Base-by-base conservation (phyloP, 768 basidiomycete genomes). In the Clitopilus passeckerianus region DNA sequence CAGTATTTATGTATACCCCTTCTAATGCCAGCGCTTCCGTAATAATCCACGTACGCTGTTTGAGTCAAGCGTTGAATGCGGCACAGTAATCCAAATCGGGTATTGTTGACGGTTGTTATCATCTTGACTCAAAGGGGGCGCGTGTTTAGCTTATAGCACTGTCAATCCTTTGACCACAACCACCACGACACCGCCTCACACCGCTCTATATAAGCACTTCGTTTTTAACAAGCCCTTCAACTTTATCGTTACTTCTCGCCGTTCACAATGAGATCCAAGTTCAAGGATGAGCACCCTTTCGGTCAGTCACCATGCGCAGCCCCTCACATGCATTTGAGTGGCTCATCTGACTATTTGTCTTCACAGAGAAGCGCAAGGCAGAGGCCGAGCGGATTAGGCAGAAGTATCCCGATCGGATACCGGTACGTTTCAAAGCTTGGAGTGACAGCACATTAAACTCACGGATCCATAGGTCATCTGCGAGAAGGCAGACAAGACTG, bases 221-320 rank as follows among this genome's bases (percentile, higher is more conserved):
- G 57, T 30, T 54, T 33, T 57, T 52, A 27, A 7, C 27, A 18
- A 57, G 35, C 54, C 43, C 43, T 56, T 54, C 34, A 55, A 57
- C 53, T 33, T 37, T 59, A 43, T 46, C 60, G 34, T 63, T 8
- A 20, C 22, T 54, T 53, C 41, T 30, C 34, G n/a, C 55, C 53
- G 16, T 15, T 56, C 67, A 78, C 63, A 60, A 93, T 93, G 91
- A 86, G 91, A 75, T 93, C 93, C 71, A 95, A 95, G 78, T 95
- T 95, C 81, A 95, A 95, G 87, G 96, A 98, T 77, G 96, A 98
- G 77, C 96, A 99, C 75, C 93, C 93, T 62, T 98, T 98, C 73
- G 96, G 96, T 96, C 56, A 67, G 87, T 78, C 67, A 65, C 56
- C 57, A 34, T 62, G 62, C 69, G 66, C 63, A 61, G 60, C 63